Base-by-base conservation (phyloP, 2,329 filamentous ascomycete species). In the Paecilomyces sp. region DNA sequence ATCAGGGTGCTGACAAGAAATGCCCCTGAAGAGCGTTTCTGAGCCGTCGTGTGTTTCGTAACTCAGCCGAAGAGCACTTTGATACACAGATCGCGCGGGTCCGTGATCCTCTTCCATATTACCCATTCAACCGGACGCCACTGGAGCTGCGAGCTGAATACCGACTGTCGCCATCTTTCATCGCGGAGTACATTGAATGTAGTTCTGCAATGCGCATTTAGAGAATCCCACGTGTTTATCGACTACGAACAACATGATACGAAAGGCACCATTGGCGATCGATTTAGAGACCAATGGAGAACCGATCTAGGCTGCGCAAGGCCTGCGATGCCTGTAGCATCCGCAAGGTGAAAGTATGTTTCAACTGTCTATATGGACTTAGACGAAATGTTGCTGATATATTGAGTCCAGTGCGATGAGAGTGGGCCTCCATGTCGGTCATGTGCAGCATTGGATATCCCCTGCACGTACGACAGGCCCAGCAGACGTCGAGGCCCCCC, bases 391-490 rank as follows among this genome's bases (percentile, higher is more conserved):
- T 8, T 41, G 13, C 41, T 47, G 30, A 53, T 22, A 31, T 59
- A 9, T 25, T 59, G 55, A 36, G 33, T 54, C 57, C 62, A 87
- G 83, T 88, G 86, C 74, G 86, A 88, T 69, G 84, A 87, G 66
- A 79, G 80, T 50, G 85, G 85, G n/a, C 84, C 85, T 30, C 86
- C 86, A 54, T 89, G 86, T 75, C 78, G 82, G 68, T 85, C 85
- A 54, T 89, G 86, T 72, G 79, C 83, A 51, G 81, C 82, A 57
- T 77, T 88, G 63, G 85, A 87, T 62, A 88, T 88, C 55, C 85
- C 85, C 28, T 89, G 86, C 70, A 88, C 86, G 60, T 88, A 86
- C 69, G 80, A 86, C 55, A 78, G 86, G 63, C 85, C 85, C 28
- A 87, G 83, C 68, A 79, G 84, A 60, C 80, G 86, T 61, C 79